A percentile compares a stretch with the other conserved stretches of the same genome.
Conservation (phyloP, 768 basidiomycete species). For the Tylopilus sp. region DNA sequence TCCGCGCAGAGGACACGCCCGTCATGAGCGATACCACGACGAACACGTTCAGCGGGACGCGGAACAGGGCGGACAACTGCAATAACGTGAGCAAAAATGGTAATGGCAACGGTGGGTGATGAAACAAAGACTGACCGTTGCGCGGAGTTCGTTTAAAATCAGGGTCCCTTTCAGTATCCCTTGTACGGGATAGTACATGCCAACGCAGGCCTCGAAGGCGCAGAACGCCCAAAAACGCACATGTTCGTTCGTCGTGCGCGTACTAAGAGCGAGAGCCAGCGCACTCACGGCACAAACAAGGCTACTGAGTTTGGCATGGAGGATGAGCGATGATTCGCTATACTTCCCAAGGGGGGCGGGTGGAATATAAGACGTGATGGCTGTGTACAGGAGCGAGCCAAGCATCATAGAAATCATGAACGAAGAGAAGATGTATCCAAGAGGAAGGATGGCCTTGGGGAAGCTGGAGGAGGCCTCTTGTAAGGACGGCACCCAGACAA, state of each 20-base stretch:
- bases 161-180: slow-evolving; percentile 67
- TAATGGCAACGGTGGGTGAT: neutral
- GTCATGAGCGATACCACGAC: slow-evolving; percentile 67
- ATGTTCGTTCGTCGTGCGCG: slow-evolving; percentile 42
- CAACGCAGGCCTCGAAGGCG: slow-evolving; percentile 71
- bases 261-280: slow-evolving; percentile 50
- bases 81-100: neutral
- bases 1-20: slow-evolving; percentile 63
- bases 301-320: slow-evolving; percentile 67
- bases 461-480: slow-evolving; percentile 52
- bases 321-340: slow-evolving; percentile 41
- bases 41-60: slow-evolving; percentile 72
- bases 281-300: slow-evolving; percentile 59
- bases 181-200: slow-evolving; percentile 77
- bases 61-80: slow-evolving; percentile 67
- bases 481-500: slow-evolving; percentile 75
- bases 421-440: slow-evolving; percentile 76
- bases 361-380: slow-evolving; percentile 37
- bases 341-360: slow-evolving; percentile 20
- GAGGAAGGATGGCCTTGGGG: slow-evolving; percentile 45
- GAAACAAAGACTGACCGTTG: slow-evolving; percentile 48
- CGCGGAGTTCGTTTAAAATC: slow-evolving; percentile 69
- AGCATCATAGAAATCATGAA: slow-evolving; percentile 86
- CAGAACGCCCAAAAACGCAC: slow-evolving; percentile 72
- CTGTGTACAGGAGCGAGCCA: slow-evolving; percentile 67